Base-by-base conservation (phyloP, 1,284 basidiomycete species). In the Schizophyllum amplum region DNA sequence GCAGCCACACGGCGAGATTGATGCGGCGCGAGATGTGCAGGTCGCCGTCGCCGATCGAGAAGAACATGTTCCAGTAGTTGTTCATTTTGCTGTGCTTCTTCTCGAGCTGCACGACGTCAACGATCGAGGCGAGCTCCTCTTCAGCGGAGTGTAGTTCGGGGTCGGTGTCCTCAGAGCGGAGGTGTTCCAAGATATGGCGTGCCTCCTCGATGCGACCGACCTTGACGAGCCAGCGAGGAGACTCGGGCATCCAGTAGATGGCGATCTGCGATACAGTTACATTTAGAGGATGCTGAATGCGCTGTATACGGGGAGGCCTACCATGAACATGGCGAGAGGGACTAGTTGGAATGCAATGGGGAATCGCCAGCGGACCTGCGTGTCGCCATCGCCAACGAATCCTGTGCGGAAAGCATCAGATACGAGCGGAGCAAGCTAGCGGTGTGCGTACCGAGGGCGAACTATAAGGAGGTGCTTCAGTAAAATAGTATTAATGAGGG, bases 141-240 rank as follows among this genome's bases (percentile, higher is more conserved):
- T 64, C 59, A 13, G 65, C 66, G 33, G 13, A 13, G 33, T 42
- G 33, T 2, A 61, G 33, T 7, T 50, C 47, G 42, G 61, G 57
- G 7, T 56, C 33, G 56, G 60, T 47, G 42, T 61, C 56, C 42
- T 66, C 57, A 24, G 64, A 58, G 21, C 71, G 65, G 13, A 70
- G 63, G 22, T 66, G 66, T 4, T 64, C 64, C 53, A 81, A 70
- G 56, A 80, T 73, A 17, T 66, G 65, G 54, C 70, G 69, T 4
- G 81, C 81, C 54, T 77, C 74, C 4, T 75, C 74, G 25, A 69
- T 63, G 4, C 77, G 72, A 5, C 81, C 81, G 57, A 73, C 74
- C 66, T 78, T 80, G 60, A 81, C 67, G 22, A 82, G 73, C 76
- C 78, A 83, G 52, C 82, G 78, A 5, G 82, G 82, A 20, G 77